Evolutionary conservation across 1,139 yeast species (phyloP).

Genomic region (Pneumocystis sp.): DNA sequence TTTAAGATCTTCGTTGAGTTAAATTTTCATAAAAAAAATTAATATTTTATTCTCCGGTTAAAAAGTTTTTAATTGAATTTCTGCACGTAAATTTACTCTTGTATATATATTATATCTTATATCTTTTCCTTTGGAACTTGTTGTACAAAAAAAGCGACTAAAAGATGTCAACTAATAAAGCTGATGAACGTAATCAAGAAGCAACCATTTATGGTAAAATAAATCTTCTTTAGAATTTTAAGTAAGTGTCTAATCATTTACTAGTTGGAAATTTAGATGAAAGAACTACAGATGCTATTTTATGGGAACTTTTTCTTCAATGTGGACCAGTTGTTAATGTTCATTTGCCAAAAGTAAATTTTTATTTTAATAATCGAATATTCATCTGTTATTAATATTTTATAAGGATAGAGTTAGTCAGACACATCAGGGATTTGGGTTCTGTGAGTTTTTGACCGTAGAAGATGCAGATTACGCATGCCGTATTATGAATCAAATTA

Average conservation of each 20-base stretch:
- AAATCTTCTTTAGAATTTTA: neutral
- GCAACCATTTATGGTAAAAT: constrained; percentile 42
- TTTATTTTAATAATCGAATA: constrained; percentile 28
- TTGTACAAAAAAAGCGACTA: neutral
- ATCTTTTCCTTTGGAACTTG: neutral
- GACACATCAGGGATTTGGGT: constrained; percentile 57
- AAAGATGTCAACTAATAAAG: constrained; percentile 19
- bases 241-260: neutral
- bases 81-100: neutral
- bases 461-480: constrained; percentile 61
- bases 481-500: constrained; percentile 44
- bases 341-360: constrained; percentile 1
- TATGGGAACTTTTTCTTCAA: constrained; percentile 75
- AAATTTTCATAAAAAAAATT: too few relatives aligned
- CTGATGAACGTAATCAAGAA: constrained; percentile 39
- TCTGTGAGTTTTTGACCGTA: constrained; percentile 50
- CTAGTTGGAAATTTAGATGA: constrained; percentile 69
- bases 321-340: constrained; percentile 51
- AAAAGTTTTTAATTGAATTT: too few relatives aligned
- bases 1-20: too few relatives aligned
- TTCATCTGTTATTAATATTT: neutral
- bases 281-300: constrained; percentile 43
- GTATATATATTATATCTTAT: neutral
- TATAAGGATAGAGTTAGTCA: neutral
- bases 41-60: too few relatives aligned